phyloP scores from a whole-genome alignment of 345 rosid species.

The Zanthoxylum bungeanum region DNA sequence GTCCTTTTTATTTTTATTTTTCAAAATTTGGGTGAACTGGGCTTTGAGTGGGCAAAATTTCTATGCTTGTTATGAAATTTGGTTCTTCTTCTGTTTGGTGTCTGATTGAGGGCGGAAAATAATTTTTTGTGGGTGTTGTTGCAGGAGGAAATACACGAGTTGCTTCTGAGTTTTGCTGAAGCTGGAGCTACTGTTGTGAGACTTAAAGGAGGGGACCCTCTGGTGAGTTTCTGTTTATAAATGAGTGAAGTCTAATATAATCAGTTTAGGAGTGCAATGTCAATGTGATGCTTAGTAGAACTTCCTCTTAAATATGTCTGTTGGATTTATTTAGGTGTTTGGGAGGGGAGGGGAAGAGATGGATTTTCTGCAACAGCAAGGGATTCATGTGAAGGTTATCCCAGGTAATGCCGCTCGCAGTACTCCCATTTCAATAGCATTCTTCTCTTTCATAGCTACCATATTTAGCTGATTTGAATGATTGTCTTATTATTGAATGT shows the following conservation, averaged over 20 bases:
- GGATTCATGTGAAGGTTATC: slow-evolving; percentile 84
- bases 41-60: background rate
- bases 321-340: slow-evolving; percentile 56
- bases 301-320: background rate
- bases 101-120: background rate
- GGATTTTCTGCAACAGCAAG: slow-evolving; percentile 92
- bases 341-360: slow-evolving; percentile 99
- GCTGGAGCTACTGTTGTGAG: slow-evolving; percentile 95
- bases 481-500: background rate
- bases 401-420: slow-evolving; percentile 50
- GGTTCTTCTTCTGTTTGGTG: background rate
- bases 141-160: slow-evolving; percentile 95
- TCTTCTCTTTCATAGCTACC: background rate
- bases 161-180: slow-evolving; percentile 89
- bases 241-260: background rate
- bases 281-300: background rate
- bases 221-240: slow-evolving; percentile 46
- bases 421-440: background rate
- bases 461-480: background rate
- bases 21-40: background rate
- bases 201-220: slow-evolving; percentile 98
- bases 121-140: slow-evolving; percentile 13
- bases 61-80: background rate
- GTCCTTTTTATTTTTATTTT: background rate
- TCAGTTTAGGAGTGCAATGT: background rate